Percentiles rank a stretch among this genome's conserved stretches.
Evolutionary conservation across 1,284 basidiomycete species (phyloP).

Genomic region (Leucoagaricus sp.): DNA sequence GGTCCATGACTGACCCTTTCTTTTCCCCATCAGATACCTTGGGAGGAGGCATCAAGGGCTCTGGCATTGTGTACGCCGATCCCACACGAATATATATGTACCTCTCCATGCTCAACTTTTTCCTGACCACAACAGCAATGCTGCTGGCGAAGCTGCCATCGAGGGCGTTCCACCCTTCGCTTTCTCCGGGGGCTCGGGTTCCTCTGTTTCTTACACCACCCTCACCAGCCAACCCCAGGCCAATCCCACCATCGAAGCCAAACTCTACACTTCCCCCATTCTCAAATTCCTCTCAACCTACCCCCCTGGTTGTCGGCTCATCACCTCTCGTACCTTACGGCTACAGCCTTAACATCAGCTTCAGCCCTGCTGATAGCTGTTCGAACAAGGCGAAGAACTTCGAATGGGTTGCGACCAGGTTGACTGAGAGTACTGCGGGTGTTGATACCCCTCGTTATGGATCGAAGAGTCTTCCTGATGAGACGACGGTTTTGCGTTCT

Average conservation of each 20-base stretch:
- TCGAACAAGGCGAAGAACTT: slow-evolving; percentile 32
- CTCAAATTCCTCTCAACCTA: slow-evolving; percentile 40
- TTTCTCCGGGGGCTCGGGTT: slow-evolving; percentile 44
- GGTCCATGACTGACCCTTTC: neutral
- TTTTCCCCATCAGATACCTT: slow-evolving; percentile 46
- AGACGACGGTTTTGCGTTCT: slow-evolving; percentile 36
- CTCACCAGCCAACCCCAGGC: slow-evolving; percentile 34
- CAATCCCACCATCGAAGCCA: slow-evolving; percentile 36
- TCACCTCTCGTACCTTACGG: slow-evolving; percentile 40
- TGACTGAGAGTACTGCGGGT: slow-evolving; percentile 29
- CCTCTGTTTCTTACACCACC: slow-evolving; percentile 47
- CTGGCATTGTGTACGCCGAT: slow-evolving; percentile 48
- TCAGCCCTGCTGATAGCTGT: slow-evolving; percentile 42
- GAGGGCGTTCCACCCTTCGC: slow-evolving; percentile 51
- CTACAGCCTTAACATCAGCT: slow-evolving; percentile 53
- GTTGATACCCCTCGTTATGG: slow-evolving; percentile 47
- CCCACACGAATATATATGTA: neutral
- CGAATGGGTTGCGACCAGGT: slow-evolving; percentile 49
- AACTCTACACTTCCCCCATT: slow-evolving; percentile 45
- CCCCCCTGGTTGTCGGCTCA: slow-evolving; percentile 24
- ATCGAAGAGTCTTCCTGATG: slow-evolving; percentile 38
- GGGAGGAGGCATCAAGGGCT: slow-evolving; percentile 33
- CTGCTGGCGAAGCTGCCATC: slow-evolving; percentile 45
- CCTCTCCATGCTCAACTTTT: neutral
- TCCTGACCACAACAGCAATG: slow-evolving; percentile 38